Conservation (phyloP, 1,139 yeast genomes). For the Yamadazyma siamensis region DNA sequence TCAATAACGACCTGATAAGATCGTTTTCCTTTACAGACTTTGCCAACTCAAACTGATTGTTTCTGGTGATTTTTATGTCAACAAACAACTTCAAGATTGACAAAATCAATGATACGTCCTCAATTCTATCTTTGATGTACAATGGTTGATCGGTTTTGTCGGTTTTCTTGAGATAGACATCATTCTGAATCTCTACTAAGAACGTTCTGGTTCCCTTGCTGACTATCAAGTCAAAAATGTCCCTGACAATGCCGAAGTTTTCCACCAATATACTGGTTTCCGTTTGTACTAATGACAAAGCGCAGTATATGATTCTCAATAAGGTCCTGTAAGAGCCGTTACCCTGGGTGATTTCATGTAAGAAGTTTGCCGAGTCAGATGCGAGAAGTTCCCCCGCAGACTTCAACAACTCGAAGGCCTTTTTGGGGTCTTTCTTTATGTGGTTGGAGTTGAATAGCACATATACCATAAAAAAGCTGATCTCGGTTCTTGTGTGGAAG, state of each 20-base stretch:
- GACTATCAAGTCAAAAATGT: constrained; percentile 56
- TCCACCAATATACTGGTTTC: constrained; percentile 43
- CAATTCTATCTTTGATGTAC: constrained; percentile 44
- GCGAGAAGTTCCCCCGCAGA: constrained; percentile 40
- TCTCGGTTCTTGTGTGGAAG: constrained; percentile 61
- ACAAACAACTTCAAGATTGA: constrained; percentile 61
- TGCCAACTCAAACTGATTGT: constrained; percentile 51
- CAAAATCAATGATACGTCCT: constrained; percentile 62
- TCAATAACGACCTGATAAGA: constrained; percentile 59
- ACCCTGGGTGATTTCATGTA: constrained; percentile 35
- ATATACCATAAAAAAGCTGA: constrained; percentile 64
- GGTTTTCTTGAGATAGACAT: constrained; percentile 39
- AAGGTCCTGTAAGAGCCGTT: constrained; percentile 55
- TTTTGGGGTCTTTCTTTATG: constrained; percentile 23
- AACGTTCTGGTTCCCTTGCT: constrained; percentile 56
- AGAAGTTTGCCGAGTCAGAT: constrained; percentile 46
- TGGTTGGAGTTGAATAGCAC: constrained; percentile 39
- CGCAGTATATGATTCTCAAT: constrained; percentile 53
- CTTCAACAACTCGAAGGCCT: constrained; percentile 37
- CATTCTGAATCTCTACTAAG: constrained; percentile 56
- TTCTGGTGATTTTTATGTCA: constrained; percentile 45
- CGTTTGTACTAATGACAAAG: constrained; percentile 42
- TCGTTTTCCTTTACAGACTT: constrained; percentile 54
- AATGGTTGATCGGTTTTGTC: constrained; percentile 27
- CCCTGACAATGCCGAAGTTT: constrained; percentile 49